Base-by-base conservation (phyloP, 345 rosid genomes). In the Microthlaspi erraticum region DNA sequence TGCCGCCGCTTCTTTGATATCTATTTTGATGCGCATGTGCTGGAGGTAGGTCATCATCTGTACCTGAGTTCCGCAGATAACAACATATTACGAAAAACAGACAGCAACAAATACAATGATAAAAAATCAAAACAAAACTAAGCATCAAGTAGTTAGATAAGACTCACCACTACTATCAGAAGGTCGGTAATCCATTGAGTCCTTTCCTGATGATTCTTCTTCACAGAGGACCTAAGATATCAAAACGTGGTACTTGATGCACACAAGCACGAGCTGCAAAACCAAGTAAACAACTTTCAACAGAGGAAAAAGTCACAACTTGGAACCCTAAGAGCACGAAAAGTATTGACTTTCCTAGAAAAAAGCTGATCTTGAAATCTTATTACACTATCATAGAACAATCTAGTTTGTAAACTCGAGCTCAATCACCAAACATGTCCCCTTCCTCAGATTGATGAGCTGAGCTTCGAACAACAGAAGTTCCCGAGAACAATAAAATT, bases 31-130 rank as follows among this genome's bases (percentile, higher is more conserved):
- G 98, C 14, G 97, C 76, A 77, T 87, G 98, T 17, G 97, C 76
- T 48, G 99, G 98, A 79, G 98, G 99, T 44, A 94, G 87, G 76
- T 88, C 99, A 76, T 92, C 99, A 80, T 92, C 99, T 13, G 99
- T 92, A 73, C 98, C 99, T 95, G 83, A 74, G 81, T 68, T 70
- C 60, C 73, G 37, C 46, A 69, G 12, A 54, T 45, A 45, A 48
- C 19, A 69, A 46, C 43, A 37, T 16, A 44, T 65, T 52, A 67
- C 8, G 2, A 60, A 52, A 51, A 52, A 51, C 57, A 41, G 9
- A 59, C 54, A 62, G 50, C 54, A 67, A 37, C 59, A 61, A 37
- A 46, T 18, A 53, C 54, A 39, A 2, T 6, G 10, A 37, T 16
- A 75, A 26, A 42, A 50, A 59, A n/a, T n/a, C 49, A 42, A 20